These are phyloP conservation scores for Irpex lacteus DNA, from an alignment of 1,284 basidiomycete genomes.

Conservation along the genomic window DNA sequence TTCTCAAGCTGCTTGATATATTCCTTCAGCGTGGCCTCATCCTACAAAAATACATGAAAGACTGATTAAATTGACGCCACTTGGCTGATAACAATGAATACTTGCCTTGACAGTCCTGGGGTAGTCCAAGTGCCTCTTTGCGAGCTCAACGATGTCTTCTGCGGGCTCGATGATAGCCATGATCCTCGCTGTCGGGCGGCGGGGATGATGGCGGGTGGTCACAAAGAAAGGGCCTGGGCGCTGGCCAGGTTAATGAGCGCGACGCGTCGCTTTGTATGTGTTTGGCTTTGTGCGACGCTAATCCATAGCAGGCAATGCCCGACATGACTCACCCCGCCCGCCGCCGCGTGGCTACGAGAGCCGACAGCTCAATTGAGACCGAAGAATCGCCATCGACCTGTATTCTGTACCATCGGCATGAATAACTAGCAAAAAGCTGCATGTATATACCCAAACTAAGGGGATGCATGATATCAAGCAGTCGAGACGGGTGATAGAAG, in stretches of 20 bases:
- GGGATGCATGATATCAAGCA: too few species aligned
- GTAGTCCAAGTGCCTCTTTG: constrained; percentile 21
- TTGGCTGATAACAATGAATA: neutral
- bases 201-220: neutral
- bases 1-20: constrained; percentile 38
- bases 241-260: constrained; percentile 13
- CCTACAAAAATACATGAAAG: constrained; percentile 2
- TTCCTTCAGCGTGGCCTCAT: constrained; percentile 21
- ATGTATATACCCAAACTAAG: too few species aligned
- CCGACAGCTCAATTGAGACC: too few species aligned
- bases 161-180: constrained; percentile 10
- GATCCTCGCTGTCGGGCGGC: neutral
- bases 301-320: neutral
- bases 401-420: too few species aligned
- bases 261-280: constrained; percentile 15
- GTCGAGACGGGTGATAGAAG: too few species aligned
- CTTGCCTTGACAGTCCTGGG: constrained; percentile 17
- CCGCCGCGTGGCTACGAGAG: too few species aligned
- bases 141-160: constrained; percentile 11
- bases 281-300: constrained; percentile 3
- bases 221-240: constrained; percentile 1
- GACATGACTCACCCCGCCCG: neutral
- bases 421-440: too few species aligned
- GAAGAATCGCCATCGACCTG: too few species aligned
- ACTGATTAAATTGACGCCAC: neutral